A percentile compares a stretch with the other conserved stretches of the same genome.
These are phyloP conservation scores for Ceratobasidium sp. DNA, from an alignment of 1,284 basidiomycete species.

Conservation along the genomic window DNA sequence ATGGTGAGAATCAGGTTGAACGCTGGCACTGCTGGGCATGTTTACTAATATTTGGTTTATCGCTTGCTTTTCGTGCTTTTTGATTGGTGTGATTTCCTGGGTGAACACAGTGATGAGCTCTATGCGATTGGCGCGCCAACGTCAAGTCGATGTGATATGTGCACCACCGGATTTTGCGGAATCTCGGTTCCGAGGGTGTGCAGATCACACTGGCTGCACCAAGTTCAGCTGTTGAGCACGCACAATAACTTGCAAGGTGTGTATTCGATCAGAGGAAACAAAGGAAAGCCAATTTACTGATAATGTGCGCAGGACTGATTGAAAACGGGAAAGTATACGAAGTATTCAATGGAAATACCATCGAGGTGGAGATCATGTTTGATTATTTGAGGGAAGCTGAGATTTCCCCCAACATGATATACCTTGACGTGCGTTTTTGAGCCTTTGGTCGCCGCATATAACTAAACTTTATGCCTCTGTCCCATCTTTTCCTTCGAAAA, in stretches of 20 bases:
- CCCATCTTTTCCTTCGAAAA: background rate
- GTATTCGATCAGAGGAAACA: background rate
- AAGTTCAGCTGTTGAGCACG: conserved; percentile 43
- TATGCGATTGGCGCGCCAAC: conserved; percentile 45
- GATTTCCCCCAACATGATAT: conserved; percentile 32
- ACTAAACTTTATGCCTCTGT: background rate
- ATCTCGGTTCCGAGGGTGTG: conserved; percentile 48
- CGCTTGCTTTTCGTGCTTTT: conserved; percentile 17
- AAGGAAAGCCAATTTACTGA: background rate
- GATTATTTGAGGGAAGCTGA: conserved; percentile 49
- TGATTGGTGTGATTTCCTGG: conserved; percentile 5
- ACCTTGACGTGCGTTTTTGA: conserved; percentile 31
- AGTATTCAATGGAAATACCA: conserved; percentile 45
- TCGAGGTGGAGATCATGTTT: conserved; percentile 48
- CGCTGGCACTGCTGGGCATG: conserved; percentile 10
- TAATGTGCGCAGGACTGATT: conserved; percentile 40
- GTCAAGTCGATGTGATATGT: conserved; percentile 47
- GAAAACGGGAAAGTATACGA: conserved; percentile 46
- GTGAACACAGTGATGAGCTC: conserved; percentile 45
- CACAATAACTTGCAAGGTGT: conserved; percentile 42
- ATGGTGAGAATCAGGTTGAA: conserved; percentile 37
- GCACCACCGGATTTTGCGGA: conserved; percentile 48
- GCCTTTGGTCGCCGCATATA: conserved; percentile 9
- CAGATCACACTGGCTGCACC: conserved; percentile 40
- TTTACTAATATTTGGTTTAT: conserved; percentile 33